phyloP scores from a whole-genome alignment of 192 early-diverging fungal species.

The Coemansia umbellata region DNA sequence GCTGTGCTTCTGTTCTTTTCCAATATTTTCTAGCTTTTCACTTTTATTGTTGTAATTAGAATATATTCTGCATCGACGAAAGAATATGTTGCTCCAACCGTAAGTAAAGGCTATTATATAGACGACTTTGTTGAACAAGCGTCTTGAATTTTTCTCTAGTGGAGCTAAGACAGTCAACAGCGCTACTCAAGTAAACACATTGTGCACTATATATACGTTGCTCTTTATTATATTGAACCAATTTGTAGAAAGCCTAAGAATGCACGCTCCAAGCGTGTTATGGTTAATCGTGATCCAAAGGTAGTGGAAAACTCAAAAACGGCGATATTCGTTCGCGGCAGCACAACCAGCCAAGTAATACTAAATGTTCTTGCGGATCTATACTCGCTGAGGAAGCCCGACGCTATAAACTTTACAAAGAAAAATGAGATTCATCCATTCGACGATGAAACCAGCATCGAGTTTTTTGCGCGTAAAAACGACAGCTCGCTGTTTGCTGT shows the following conservation, averaged over 20 bases:
- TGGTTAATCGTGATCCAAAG: conserved; percentile 86
- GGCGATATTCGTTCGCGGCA: conserved; percentile 84
- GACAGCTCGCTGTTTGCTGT: conserved; percentile 88
- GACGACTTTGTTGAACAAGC: too few species aligned
- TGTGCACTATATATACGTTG: too few species aligned
- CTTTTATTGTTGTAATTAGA: not conserved
- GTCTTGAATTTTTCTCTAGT: too few species aligned
- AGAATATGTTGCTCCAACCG: conserved; percentile 14
- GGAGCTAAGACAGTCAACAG: too few species aligned
- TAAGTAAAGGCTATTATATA: too few species aligned
- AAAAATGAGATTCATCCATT: conserved; percentile 97
- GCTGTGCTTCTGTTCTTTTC: too few species aligned
- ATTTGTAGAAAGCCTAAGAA: conserved; percentile 73
- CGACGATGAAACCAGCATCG: conserved; percentile 84
- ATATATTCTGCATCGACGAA: not conserved
- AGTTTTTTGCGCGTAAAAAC: conserved; percentile 96
- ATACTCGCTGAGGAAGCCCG: conserved; percentile 85
- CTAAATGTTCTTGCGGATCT: conserved; percentile 85
- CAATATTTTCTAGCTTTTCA: too few species aligned
- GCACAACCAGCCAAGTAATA: conserved; percentile 79
- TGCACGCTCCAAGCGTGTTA: conserved; percentile 79
- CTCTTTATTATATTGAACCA: too few species aligned
- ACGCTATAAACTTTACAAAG: conserved; percentile 85
- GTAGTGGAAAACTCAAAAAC: conserved; percentile 88
- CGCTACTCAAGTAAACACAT: too few species aligned